Evolutionary conservation across 2,329 filamentous ascomycete species (phyloP).

Genomic region (Aspergillus pseudotamarii): DNA sequence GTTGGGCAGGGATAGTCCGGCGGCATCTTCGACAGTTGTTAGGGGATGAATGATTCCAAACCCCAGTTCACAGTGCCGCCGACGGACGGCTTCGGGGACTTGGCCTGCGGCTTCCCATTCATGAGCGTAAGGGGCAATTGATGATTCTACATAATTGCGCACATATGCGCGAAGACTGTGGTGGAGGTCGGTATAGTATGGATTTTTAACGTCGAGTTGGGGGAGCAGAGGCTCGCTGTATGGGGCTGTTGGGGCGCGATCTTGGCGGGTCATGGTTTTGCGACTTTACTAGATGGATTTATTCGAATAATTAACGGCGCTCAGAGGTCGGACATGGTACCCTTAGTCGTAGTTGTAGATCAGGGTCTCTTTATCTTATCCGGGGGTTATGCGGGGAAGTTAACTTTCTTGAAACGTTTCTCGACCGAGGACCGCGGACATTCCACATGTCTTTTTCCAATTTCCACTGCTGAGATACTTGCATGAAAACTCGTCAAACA

Average conservation of each 20-base stretch:
- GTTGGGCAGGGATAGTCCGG: constrained; percentile 45
- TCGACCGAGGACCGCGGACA: constrained; percentile 11
- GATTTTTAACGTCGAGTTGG: constrained; percentile 45
- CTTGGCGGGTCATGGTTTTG: not conserved
- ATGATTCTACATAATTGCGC: constrained; percentile 61
- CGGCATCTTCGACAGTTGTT: constrained; percentile 43
- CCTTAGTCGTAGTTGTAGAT: not conserved
- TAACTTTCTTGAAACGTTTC: not conserved
- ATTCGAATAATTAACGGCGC: no score
- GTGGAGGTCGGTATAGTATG: constrained; percentile 67
- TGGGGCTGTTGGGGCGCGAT: constrained; percentile 31
- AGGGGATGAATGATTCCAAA: constrained; percentile 41
- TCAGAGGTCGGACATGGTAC: not conserved
- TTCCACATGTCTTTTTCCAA: not conserved
- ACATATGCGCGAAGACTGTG: constrained; percentile 59
- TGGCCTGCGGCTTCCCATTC: constrained; percentile 65
- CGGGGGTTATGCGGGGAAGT: constrained; percentile 8
- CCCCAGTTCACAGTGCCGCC: constrained; percentile 43
- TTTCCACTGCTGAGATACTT: no score
- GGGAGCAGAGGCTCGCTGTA: constrained; percentile 49
- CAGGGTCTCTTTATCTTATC: constrained; percentile 8
- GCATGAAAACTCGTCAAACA: no score
- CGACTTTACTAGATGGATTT: not conserved
- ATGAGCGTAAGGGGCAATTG: constrained; percentile 60
- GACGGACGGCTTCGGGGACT: constrained; percentile 50